Base-by-base conservation (phyloP, 1,284 basidiomycete species). In the Takashimella tepidaria region DNA sequence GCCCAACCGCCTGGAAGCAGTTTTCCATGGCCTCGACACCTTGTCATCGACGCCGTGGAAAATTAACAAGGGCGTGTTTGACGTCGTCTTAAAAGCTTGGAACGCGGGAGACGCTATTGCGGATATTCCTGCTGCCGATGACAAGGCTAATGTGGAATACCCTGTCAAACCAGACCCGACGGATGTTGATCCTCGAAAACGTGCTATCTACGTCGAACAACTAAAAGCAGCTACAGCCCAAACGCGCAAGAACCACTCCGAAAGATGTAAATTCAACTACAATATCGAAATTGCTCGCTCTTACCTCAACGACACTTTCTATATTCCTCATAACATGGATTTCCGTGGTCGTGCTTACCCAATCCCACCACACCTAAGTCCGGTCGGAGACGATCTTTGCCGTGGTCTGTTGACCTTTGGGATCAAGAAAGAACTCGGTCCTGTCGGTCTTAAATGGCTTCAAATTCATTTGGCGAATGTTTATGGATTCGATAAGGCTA, bases 311-410 rank as follows among this genome's bases (percentile, higher is more conserved):
- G 69, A 98, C 67, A 84, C 80, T 0, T 87, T 98, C 73, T 98
- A 92, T 76, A 82, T 96, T 58, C 95, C 95, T 0, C 96, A 98
- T 77, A 98, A 97, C 75, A 81, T 98, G 68, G 96, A 99, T 75
- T 99, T 98, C 83, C 85, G 95, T 59, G 96, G 96, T 4, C 86
- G 95, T 50, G 92, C 95, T 0, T 99, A 99, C 70, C 95, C 96
- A 3, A 87, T 98, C 50, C 93, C 96, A 0, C 92, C 95, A 1
- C 91, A 98, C 77, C 79, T 99, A 57, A 93, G 88, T 67, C 96
- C 98, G 67, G 89, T 98, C 51, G 95, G 95, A 20, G 90, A 98
- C 72, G 95, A 99, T 70, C 79, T 98, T 16, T 88, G 87, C 62
- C 86, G 95, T 70, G 90, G 93, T 11, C 77, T 99, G 49, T 79